phyloP scores from a whole-genome alignment of 2,329 filamentous ascomycete genomes.

The Colletotrichum graminicola region DNA sequence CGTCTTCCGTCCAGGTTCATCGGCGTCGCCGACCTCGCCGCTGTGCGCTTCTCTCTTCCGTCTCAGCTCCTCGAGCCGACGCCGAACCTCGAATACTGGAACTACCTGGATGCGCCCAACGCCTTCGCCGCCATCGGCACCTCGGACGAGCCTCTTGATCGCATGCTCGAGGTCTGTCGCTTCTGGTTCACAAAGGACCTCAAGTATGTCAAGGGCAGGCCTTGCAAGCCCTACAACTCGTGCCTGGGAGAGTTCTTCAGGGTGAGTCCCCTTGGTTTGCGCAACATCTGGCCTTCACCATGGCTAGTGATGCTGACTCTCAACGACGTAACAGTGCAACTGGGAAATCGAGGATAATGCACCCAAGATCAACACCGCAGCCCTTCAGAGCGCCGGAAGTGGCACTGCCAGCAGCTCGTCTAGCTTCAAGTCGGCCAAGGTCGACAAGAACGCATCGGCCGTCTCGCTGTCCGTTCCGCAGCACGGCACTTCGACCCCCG shows the following conservation, averaged over 20 bases:
- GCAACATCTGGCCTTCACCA: background rate
- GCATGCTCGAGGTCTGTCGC: constrained; percentile 92
- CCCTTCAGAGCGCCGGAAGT: constrained; percentile 53
- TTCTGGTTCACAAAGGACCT: constrained; percentile 99
- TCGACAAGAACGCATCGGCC: constrained; percentile 61
- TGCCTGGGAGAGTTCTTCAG: constrained; percentile 97
- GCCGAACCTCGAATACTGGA: constrained; percentile 99
- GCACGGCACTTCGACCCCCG: constrained; percentile 56
- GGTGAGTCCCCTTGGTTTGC: constrained; percentile 63
- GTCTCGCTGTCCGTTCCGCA: constrained; percentile 66
- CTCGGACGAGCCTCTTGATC: constrained; percentile 89
- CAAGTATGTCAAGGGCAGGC: constrained; percentile 98
- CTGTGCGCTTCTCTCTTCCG: constrained; percentile 94
- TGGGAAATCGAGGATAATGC: constrained; percentile 91
- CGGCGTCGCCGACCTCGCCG: constrained; percentile 93
- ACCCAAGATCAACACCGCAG: constrained; percentile 70
- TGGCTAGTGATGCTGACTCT: constrained; percentile 21
- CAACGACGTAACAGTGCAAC: constrained; percentile 75
- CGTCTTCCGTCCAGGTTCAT: constrained; percentile 76
- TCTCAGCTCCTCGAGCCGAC: constrained; percentile 96
- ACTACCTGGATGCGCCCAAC: constrained; percentile 94
- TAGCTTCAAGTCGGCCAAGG: constrained; percentile 59
- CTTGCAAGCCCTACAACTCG: constrained; percentile 99
- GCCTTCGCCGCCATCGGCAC: constrained; percentile 87
- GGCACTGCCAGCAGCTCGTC: constrained; percentile 59